Percentiles rank a stretch among this genome's conserved stretches.
These are phyloP conservation scores for Auxenochlorella pyrenoidosa DNA, from an alignment of 139 green algal species.

Conservation along the genomic window DNA sequence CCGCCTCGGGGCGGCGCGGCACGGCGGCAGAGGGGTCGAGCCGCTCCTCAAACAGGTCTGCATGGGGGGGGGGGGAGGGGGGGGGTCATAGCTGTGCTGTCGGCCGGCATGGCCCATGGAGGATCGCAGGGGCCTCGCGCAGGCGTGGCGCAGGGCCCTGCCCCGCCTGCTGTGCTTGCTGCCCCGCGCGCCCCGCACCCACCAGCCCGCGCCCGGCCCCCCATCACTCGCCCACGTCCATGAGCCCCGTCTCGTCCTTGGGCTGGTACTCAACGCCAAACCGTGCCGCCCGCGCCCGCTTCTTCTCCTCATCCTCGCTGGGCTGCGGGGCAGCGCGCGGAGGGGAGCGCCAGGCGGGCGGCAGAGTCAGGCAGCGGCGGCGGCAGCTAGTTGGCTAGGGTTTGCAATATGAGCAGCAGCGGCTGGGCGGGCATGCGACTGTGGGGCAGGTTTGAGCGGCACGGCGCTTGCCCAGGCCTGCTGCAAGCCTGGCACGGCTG, in stretches of 20 bases:
- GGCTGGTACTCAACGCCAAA: constrained; percentile 72
- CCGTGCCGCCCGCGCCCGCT: constrained; percentile 62
- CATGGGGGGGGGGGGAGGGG: neutral
- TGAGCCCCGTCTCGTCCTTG: constrained; percentile 63
- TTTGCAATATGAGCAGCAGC: too few relatives aligned
- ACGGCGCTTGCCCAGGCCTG: too few relatives aligned
- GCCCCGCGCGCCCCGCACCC: too few relatives aligned
- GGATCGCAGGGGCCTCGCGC: too few relatives aligned
- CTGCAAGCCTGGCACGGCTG: too few relatives aligned
- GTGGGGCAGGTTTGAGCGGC: too few relatives aligned
- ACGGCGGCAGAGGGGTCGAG: neutral
- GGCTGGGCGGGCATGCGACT: too few relatives aligned
- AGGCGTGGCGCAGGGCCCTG: too few relatives aligned
- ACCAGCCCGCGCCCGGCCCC: neutral
- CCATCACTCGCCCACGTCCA: constrained; percentile 66
- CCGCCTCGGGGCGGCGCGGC: constrained; percentile 54
- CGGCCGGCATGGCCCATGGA: too few relatives aligned
- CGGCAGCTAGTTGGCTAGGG: too few relatives aligned
- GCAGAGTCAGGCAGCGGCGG: neutral
- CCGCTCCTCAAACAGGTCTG: constrained; percentile 35
- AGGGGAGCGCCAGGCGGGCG: neutral
- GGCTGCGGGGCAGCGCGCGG: neutral
- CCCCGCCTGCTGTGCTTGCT: too few relatives aligned
- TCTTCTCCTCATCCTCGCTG: constrained; percentile 57
- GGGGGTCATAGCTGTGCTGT: too few relatives aligned